Conservation (phyloP, 257 asterid genomes). For the Cordia subcordata region DNA sequence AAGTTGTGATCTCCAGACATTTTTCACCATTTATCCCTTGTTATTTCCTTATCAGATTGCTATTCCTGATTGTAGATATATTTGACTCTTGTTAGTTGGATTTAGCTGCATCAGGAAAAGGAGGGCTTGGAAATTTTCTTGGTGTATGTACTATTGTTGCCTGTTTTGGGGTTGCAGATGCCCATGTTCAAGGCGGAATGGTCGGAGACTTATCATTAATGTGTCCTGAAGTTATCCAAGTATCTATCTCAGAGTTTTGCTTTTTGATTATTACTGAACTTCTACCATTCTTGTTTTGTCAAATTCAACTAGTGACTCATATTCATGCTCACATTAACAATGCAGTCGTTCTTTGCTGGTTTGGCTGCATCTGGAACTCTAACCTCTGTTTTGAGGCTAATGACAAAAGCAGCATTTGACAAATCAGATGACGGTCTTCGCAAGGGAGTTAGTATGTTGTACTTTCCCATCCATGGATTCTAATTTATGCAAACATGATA, state of each 20-base stretch:
- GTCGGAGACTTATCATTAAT: slow-evolving; percentile 36
- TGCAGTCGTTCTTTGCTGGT: slow-evolving; percentile 73
- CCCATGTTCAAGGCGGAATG: slow-evolving; percentile 36
- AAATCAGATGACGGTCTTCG: slow-evolving; percentile 60
- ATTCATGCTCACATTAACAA: background rate
- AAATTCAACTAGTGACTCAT: background rate
- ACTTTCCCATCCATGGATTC: background rate
- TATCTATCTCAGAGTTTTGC: slow-evolving; percentile 6
- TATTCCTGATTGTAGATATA: background rate
- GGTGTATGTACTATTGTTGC: slow-evolving; percentile 34
- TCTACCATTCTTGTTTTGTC: background rate
- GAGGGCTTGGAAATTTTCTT: slow-evolving; percentile 26
- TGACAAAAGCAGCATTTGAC: slow-evolving; percentile 77
- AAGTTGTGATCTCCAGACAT: slow-evolving; percentile 4
- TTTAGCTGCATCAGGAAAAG: slow-evolving; percentile 31
- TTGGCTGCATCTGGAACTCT: slow-evolving; percentile 90
- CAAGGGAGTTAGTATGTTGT: slow-evolving; percentile 65
- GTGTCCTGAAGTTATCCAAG: slow-evolving; percentile 59
- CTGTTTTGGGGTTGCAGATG: slow-evolving; percentile 41
- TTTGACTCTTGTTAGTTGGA: slow-evolving; percentile 17
- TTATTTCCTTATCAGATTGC: background rate
- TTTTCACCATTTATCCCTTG: background rate
- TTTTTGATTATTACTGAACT: background rate
- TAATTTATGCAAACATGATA: background rate
- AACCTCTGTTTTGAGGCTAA: slow-evolving; percentile 71